Evolutionary conservation across 129 eudicot genomes (phyloP).

Genomic region (Tanacetum coccineum): DNA sequence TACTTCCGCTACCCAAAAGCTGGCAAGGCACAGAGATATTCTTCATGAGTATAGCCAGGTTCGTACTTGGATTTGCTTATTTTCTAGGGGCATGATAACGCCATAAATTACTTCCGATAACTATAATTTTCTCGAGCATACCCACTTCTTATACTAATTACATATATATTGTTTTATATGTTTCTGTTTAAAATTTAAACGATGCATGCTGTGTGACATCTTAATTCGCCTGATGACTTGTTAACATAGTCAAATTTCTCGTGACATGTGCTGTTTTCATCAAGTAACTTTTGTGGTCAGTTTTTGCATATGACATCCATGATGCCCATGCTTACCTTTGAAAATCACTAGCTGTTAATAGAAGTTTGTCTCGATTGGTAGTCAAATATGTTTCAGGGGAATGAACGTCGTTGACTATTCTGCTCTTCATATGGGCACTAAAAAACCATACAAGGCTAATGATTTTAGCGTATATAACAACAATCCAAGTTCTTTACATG

Average conservation of each 20-base stretch:
- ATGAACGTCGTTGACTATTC: not conserved
- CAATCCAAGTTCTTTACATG: not conserved
- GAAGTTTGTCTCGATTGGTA: not conserved
- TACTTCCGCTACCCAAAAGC: constrained; percentile 89
- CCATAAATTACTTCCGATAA: too few relatives aligned
- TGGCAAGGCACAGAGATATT: constrained; percentile 97
- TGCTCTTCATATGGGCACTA: not conserved
- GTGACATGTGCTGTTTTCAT: not conserved
- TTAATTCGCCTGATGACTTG: constrained; percentile 7
- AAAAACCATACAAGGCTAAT: constrained; percentile 13
- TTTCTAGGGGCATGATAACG: constrained; percentile 3
- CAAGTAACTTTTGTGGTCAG: not conserved
- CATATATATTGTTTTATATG: not conserved
- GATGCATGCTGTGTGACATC: constrained; percentile 9
- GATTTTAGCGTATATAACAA: not conserved
- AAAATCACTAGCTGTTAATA: not conserved
- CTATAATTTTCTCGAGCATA: too few relatives aligned
- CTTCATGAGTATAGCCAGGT: constrained; percentile 98
- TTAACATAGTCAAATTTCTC: not conserved
- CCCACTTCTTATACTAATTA: not conserved
- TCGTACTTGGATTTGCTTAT: constrained; percentile 18
- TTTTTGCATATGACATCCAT: constrained; percentile 13
- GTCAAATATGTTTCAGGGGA: constrained; percentile 3
- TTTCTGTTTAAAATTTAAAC: not conserved
- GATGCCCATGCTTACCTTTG: not conserved